Evolutionary conservation across 768 basidiomycete species (phyloP), one percentile per base, ranked within the genome.

Genomic region (Infundibulicybe gibba): DNA sequence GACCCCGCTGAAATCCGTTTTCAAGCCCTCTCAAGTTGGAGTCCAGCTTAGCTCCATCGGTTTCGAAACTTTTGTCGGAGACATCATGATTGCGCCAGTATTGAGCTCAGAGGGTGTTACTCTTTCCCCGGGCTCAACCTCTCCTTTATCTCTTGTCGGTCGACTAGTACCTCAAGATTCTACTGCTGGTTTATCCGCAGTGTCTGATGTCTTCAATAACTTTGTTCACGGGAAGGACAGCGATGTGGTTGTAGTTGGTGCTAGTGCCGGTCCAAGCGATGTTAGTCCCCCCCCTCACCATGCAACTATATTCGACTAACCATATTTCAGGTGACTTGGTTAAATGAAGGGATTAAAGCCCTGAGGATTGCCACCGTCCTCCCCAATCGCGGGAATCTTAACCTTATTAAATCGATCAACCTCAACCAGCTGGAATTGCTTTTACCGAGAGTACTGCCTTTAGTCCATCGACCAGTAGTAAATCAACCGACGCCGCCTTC

Each of bases 21-120:
- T 2, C 17, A 13, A 85, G 81, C 87, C 87, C 25, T 83, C 86
- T 1, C 85, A 87, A 72, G 83, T 89, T 33, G 87, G 87, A 20
- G 79, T 89, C 11, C 65, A 78, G 49, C 68, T 89, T 6, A 75
- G 70, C 50, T 73, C 75, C 3, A 73, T 89, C 44, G 74, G 72
- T 0, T 89, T 89, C 63, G 69, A 80, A 43, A 80, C 79, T 14
- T 82, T 70, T 54, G 71, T 75, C 31, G 70, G 70, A 20, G 66
- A 71, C 21, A 66, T 73, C 9, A 70, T 78, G 60, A 77, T 89
- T 47, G 87, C 83, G 2, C 75, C 81, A 2, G 82, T 81, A 10
- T 52, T 74, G 2, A 77, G 77, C 0, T 64, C 67, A 1, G 69
- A 72, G 10, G 50, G 69, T 3, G 73, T 88, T 41, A 79, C 67